A percentile compares a stretch with the other conserved stretches of the same genome.
phyloP scores from a whole-genome alignment of 768 basidiomycete genomes.

The Lentinula aciculospora region DNA sequence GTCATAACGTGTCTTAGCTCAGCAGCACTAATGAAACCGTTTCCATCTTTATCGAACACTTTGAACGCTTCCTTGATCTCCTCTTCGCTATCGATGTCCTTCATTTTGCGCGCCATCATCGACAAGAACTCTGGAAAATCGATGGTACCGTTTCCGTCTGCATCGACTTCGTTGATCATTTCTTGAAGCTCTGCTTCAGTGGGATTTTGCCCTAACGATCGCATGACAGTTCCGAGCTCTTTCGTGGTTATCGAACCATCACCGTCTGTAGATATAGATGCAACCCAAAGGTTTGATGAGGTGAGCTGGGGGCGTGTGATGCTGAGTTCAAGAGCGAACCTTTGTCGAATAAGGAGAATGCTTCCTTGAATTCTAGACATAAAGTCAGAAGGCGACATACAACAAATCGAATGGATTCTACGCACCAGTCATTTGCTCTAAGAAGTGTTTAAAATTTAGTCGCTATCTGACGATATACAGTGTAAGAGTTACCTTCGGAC shows the following conservation, averaged over 20 bases:
- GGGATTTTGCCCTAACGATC: constrained; percentile 88
- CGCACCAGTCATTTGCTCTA: constrained; percentile 90
- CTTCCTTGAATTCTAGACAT: constrained; percentile 94
- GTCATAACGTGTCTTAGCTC: constrained; percentile 92
- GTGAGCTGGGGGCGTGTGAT: neutral
- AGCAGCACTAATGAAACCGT: constrained; percentile 80
- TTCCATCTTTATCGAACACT: constrained; percentile 95
- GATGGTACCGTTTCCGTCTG: constrained; percentile 82
- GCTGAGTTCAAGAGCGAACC: constrained; percentile 40
- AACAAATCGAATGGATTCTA: constrained; percentile 8
- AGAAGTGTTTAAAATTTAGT: neutral
- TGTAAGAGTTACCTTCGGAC: constrained; percentile 48
- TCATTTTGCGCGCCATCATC: constrained; percentile 84
- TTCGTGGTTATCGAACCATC: constrained; percentile 91
- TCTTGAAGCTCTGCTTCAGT: constrained; percentile 89
- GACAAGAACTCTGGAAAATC: constrained; percentile 82
- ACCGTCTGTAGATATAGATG: constrained; percentile 49
- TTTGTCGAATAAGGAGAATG: constrained; percentile 96
- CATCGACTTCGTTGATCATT: constrained; percentile 95
- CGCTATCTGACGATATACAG: constrained; percentile 5
- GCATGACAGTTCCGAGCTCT: constrained; percentile 92
- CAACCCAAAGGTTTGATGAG: constrained; percentile 7
- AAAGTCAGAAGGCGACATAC: constrained; percentile 4
- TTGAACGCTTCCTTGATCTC: constrained; percentile 97
- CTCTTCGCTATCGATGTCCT: constrained; percentile 88